Conservation (phyloP, 2,329 filamentous ascomycete genomes). For the Ceratocystis smalleyi region DNA sequence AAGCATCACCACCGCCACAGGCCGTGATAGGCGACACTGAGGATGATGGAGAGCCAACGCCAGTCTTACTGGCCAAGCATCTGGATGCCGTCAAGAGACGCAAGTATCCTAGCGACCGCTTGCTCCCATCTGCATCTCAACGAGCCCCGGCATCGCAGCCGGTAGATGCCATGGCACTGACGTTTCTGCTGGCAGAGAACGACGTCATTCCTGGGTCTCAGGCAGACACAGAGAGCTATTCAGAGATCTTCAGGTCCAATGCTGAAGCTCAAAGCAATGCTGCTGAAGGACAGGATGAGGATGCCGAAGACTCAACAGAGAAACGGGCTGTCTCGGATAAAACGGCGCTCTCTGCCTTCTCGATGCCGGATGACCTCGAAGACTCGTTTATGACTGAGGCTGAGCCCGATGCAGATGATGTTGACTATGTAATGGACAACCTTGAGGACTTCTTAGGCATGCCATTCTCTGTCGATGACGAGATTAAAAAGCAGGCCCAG, state of each 20-base stretch:
- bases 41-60: conserved; percentile 17
- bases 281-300: conserved; percentile 1
- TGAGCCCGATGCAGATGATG: conserved; percentile 29
- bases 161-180: conserved; percentile 34
- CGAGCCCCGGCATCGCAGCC: conserved; percentile 27
- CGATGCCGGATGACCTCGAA: not conserved
- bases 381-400: conserved; percentile 17
- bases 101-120: conserved; percentile 2
- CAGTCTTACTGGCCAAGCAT: conserved; percentile 13
- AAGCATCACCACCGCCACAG: conserved; percentile 11
- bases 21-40: not conserved
- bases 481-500: conserved; percentile 18
- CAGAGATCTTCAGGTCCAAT: conserved; percentile 7
- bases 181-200: conserved; percentile 33
- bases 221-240: conserved; percentile 11
- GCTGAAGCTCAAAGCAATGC: conserved; percentile 7
- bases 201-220: conserved; percentile 16
- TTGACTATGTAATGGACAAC: conserved; percentile 32
- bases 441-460: conserved; percentile 31
- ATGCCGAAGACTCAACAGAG: conserved; percentile 12
- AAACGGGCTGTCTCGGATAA: not conserved
- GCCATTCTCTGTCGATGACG: conserved; percentile 24
- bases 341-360: not conserved
- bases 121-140: conserved; percentile 32
- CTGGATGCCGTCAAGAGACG: conserved; percentile 7